A percentile compares a stretch with the other conserved stretches of the same genome.
These are phyloP conservation scores for Septoria linicola DNA, from an alignment of 2,329 filamentous ascomycete genomes.

Conservation along the genomic window DNA sequence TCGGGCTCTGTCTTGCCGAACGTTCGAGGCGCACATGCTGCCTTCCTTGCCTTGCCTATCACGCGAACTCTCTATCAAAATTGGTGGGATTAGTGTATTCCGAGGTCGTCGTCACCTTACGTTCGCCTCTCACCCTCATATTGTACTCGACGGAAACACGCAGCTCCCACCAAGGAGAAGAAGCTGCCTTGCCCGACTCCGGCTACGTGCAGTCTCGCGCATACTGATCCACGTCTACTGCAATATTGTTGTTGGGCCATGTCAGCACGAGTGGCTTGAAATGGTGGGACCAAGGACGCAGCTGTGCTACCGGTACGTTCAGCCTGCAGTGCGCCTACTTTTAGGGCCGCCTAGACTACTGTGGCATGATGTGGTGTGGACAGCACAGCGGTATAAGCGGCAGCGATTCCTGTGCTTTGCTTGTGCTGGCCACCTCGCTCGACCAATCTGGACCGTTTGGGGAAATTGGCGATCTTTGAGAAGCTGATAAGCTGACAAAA, in stretches of 20 bases:
- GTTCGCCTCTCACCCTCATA: too few species aligned
- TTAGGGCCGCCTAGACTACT: constrained; percentile 1
- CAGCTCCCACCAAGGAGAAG: too few species aligned
- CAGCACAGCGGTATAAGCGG: constrained; percentile 12
- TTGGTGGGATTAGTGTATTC: too few species aligned
- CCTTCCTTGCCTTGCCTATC: too few species aligned
- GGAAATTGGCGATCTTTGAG: not conserved
- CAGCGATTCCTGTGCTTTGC: not conserved
- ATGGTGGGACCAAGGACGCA: constrained; percentile 15
- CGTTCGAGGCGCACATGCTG: too few species aligned
- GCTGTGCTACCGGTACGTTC: constrained; percentile 19
- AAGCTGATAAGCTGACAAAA: constrained; percentile 16
- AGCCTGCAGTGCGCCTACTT: constrained; percentile 12
- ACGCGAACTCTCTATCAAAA: too few species aligned
- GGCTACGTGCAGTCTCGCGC: not conserved
- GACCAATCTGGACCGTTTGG: too few species aligned
- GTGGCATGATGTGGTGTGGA: constrained; percentile 5
- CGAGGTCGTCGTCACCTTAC: too few species aligned
- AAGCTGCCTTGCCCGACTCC: not conserved
- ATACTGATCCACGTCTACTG: not conserved
- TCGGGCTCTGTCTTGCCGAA: too few species aligned
- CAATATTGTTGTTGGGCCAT: constrained; percentile 10
- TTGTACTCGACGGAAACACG: too few species aligned
- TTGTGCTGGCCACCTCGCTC: not conserved
- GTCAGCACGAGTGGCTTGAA: constrained; percentile 15